Base-by-base conservation (phyloP, 2,329 filamentous ascomycete species). In the Cephalotrichum gorgonifer region DNA sequence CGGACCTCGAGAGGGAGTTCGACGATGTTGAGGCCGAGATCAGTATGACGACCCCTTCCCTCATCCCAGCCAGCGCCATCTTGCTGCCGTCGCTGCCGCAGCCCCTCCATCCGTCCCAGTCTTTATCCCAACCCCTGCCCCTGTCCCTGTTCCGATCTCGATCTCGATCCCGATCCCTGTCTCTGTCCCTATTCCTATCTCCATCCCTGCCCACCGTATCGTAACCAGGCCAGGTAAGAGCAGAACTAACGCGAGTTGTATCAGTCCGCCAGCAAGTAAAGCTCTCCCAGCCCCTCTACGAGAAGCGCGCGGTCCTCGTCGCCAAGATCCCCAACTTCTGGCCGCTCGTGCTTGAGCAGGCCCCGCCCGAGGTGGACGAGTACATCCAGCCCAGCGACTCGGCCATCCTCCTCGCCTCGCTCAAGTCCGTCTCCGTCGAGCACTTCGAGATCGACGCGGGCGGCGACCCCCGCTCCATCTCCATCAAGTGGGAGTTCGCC, bases 281-380 rank as follows among this genome's bases (percentile, higher is more conserved):
- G 55, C 74, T 89, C 57, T 78, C 79, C 59, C 72, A 74, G 53
- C 76, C 84, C 42, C 77, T 95, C 53, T 95, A 88, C 72, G 74
- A 78, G 58, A 86, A 86, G 69, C 88, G 91, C 62, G 74, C 79
- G 55, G 75, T 79, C 57, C 68, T 88, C 54, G 72, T 93, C 55
- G 67, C 77, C 54, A 74, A 83, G 61, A 90, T 96, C 61, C 79
- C 81, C 57, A 81, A 87, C 71, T 98, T 97, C 79, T 97, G 93
- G 93, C 76, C 87, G n/a, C 79, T 94, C 51, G 90, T 96, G 50
- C 77, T 97, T 64, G 87, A 95, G 72, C 85, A 89, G 69, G 83
- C 86, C 3, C 89, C 90, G 2, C 75, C 78, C 43, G 88, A 95
- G 54, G 78, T 98, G 57, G 89, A 95, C 69, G 83, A 88, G 67